These are phyloP conservation scores for Trifolium dubium DNA, from an alignment of 306 rosid species.

Conservation along the genomic window DNA sequence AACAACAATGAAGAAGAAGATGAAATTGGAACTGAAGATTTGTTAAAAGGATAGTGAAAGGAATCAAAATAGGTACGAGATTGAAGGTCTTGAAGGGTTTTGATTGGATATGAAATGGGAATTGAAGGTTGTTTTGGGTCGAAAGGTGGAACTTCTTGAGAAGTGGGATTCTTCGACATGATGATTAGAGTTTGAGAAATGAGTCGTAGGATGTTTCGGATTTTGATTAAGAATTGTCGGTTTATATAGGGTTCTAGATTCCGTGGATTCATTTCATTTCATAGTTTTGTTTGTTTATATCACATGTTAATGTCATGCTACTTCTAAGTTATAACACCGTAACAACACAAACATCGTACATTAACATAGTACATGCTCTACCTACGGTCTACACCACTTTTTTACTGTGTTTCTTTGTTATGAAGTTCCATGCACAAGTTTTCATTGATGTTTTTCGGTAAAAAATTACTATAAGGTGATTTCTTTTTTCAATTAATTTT, in stretches of 20 bases:
- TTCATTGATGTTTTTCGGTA: no score
- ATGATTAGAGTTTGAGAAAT: conserved; percentile 27
- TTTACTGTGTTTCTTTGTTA: no score
- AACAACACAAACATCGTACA: no score
- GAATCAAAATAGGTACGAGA: conserved; percentile 75
- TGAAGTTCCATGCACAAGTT: no score
- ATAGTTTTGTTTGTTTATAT: background rate
- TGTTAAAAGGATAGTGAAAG: conserved; percentile 89
- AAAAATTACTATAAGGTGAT: no score
- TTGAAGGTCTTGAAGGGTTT: conserved; percentile 73
- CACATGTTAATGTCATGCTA: background rate
- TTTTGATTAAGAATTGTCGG: conserved; percentile 34
- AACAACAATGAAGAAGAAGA: conserved; percentile 29
- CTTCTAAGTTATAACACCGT: background rate
- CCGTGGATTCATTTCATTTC: conserved; percentile 26
- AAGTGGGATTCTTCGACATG: conserved; percentile 49
- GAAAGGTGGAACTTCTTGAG: conserved; percentile 48
- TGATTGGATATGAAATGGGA: conserved; percentile 87
- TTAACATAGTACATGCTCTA: no score
- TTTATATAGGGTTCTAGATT: conserved; percentile 41
- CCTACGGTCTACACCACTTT: no score
- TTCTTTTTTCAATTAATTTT: no score
- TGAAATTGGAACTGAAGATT: conserved; percentile 56
- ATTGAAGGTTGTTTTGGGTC: conserved; percentile 67
- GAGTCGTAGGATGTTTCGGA: conserved; percentile 38